Evolutionary conservation across 352 stramenopile species (phyloP).

Genomic region (Detonula confervacea): DNA sequence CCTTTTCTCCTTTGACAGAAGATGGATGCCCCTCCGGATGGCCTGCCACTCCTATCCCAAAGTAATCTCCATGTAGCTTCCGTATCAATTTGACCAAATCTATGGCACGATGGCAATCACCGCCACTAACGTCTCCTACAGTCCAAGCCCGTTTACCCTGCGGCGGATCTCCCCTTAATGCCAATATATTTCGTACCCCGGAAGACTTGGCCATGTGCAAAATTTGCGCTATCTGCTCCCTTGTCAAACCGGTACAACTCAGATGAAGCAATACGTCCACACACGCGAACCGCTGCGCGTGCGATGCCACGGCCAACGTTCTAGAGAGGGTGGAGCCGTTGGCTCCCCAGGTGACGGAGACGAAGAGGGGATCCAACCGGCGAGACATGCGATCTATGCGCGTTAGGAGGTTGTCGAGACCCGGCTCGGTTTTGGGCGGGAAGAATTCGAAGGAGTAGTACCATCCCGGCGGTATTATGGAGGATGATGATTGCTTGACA

Average conservation of each 20-base stretch:
- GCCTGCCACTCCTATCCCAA: constrained; percentile 95
- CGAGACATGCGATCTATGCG: constrained; percentile 93
- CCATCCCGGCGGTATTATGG: constrained; percentile 26
- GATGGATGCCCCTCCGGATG: constrained; percentile 96
- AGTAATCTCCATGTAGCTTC: constrained; percentile 93
- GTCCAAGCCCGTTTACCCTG: constrained; percentile 86
- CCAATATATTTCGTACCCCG: constrained; percentile 96
- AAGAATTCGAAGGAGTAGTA: constrained; percentile 98
- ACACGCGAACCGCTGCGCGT: constrained; percentile 71
- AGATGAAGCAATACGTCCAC: constrained; percentile 90
- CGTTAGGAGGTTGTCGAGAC: constrained; percentile 95
- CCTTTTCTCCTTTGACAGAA: constrained; percentile 63
- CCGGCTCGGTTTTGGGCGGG: constrained; percentile 88
- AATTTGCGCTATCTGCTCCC: constrained; percentile 89
- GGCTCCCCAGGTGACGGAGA: constrained; percentile 98
- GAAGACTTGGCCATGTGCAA: constrained; percentile 90
- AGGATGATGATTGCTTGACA: constrained; percentile 1
- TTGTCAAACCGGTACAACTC: constrained; percentile 94
- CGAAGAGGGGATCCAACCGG: constrained; percentile 92
- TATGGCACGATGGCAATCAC: constrained; percentile 88
- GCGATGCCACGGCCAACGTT: constrained; percentile 86
- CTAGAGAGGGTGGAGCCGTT: constrained; percentile 92
- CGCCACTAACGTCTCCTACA: constrained; percentile 88
- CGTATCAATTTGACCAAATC: constrained; percentile 96
- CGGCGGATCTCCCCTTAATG: constrained; percentile 94